These are phyloP conservation scores for Seiridium cupressi DNA, from an alignment of 2,329 filamentous ascomycete species.

Conservation along the genomic window DNA sequence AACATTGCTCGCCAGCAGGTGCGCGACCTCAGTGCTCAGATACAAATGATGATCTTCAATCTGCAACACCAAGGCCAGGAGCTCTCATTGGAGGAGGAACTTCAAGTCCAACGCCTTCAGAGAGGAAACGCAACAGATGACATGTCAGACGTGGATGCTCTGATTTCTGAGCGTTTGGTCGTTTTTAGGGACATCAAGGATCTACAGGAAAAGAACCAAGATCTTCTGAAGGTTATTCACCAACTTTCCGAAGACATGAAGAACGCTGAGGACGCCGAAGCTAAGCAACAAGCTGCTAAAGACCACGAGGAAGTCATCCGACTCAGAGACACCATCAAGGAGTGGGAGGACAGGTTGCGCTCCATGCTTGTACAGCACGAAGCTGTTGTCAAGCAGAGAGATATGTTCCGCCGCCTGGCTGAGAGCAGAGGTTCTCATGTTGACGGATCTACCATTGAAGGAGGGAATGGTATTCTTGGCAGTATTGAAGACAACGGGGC, in stretches of 20 bases:
- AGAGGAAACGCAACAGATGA: constrained; percentile 69
- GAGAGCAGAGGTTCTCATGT: constrained; percentile 64
- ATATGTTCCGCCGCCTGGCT: constrained; percentile 95
- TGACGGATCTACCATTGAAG: constrained; percentile 69
- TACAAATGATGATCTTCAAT: constrained; percentile 88
- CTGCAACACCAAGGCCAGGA: constrained; percentile 75
- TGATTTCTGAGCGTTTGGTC: constrained; percentile 87
- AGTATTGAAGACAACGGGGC: constrained; percentile 61
- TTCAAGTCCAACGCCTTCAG: constrained; percentile 75
- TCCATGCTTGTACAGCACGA: constrained; percentile 81
- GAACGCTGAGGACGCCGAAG: constrained; percentile 76
- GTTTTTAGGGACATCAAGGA: constrained; percentile 84
- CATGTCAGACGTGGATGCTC: constrained; percentile 79
- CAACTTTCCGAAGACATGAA: constrained; percentile 88
- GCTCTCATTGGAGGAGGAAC: constrained; percentile 68
- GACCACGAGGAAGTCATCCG: constrained; percentile 72
- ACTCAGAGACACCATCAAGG: constrained; percentile 69
- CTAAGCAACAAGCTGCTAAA: constrained; percentile 60
- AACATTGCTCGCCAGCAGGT: constrained; percentile 83
- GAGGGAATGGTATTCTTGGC: constrained; percentile 52
- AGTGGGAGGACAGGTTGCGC: constrained; percentile 79
- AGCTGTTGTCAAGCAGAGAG: constrained; percentile 91
- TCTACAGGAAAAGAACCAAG: constrained; percentile 83
- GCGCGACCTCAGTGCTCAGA: constrained; percentile 83
- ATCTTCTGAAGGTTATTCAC: constrained; percentile 78